phyloP scores from a whole-genome alignment of 1,139 yeast species.

The Chernovozyma aurita region DNA sequence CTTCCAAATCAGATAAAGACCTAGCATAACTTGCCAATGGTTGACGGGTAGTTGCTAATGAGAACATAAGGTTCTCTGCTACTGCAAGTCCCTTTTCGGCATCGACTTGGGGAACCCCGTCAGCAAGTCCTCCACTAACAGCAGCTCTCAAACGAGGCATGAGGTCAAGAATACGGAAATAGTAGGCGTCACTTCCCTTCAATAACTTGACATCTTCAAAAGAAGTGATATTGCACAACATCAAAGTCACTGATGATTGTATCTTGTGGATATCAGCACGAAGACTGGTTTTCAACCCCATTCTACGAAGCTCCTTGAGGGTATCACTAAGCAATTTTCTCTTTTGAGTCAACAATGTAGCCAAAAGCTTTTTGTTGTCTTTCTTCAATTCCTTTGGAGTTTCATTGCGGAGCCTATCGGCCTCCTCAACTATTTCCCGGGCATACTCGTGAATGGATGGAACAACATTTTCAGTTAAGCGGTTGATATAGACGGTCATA shows the following conservation, averaged over 20 bases:
- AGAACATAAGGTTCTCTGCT: conserved; percentile 66
- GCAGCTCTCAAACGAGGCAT: conserved; percentile 74
- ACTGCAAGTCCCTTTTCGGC: conserved; percentile 75
- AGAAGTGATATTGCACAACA: conserved; percentile 53
- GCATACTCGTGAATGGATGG: conserved; percentile 52
- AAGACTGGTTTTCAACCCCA: conserved; percentile 69
- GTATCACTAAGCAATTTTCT: conserved; percentile 73
- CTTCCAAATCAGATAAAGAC: conserved; percentile 11
- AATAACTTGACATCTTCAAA: conserved; percentile 34
- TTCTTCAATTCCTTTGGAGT: conserved; percentile 73
- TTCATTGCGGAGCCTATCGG: conserved; percentile 62
- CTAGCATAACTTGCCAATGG: conserved; percentile 36
- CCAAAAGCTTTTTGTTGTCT: conserved; percentile 67
- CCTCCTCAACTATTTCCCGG: conserved; percentile 47
- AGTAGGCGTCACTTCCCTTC: conserved; percentile 54
- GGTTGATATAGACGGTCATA: conserved; percentile 45
- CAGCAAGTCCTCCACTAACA: conserved; percentile 49
- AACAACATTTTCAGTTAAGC: conserved; percentile 27
- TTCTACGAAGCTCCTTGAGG: conserved; percentile 63
- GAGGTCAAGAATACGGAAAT: conserved; percentile 69
- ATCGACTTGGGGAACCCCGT: conserved; percentile 74
- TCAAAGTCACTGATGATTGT: conserved; percentile 59
- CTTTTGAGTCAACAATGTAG: conserved; percentile 77
- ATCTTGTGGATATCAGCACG: conserved; percentile 59
- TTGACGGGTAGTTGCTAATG: conserved; percentile 45